Conservation (phyloP, 345 rosid genomes). For the Cardamine occulta region DNA sequence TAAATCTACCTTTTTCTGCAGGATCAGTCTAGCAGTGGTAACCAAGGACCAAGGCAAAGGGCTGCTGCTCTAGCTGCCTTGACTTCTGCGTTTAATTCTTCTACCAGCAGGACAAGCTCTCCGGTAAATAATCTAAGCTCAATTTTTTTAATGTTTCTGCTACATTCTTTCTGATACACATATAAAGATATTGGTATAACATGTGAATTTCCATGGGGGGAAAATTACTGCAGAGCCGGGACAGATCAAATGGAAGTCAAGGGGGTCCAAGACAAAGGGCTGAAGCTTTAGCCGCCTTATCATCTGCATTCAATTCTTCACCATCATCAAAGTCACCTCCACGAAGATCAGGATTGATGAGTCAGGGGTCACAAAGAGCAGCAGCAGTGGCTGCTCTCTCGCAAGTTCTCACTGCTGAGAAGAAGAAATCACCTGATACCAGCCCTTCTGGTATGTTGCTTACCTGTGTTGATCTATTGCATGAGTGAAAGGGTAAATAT, state of each 20-base stretch:
- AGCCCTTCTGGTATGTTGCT: slow-evolving; percentile 54
- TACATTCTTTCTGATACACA: slow-evolving; percentile 9
- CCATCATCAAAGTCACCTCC: slow-evolving; percentile 55
- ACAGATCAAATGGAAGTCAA: slow-evolving; percentile 65
- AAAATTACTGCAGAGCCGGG: slow-evolving; percentile 48
- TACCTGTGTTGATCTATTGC: slow-evolving; percentile 11
- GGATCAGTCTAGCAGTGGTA: slow-evolving; percentile 57
- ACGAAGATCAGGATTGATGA: slow-evolving; percentile 47
- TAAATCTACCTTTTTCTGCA: slow-evolving; percentile 20
- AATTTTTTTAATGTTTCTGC: not conserved
- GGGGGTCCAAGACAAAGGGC: slow-evolving; percentile 83
- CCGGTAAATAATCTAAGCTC: slow-evolving; percentile 51
- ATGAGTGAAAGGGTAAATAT: not conserved
- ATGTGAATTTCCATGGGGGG: not conserved
- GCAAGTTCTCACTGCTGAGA: slow-evolving; percentile 85
- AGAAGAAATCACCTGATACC: slow-evolving; percentile 62
- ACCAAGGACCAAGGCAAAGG: slow-evolving; percentile 90
- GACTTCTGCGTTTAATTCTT: slow-evolving; percentile 77
- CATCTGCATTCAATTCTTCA: slow-evolving; percentile 74
- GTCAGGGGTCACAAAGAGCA: slow-evolving; percentile 85
- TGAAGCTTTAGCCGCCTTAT: slow-evolving; percentile 81
- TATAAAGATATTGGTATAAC: slow-evolving; percentile 8
- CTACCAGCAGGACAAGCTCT: slow-evolving; percentile 56
- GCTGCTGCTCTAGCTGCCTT: slow-evolving; percentile 98
- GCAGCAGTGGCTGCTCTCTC: slow-evolving; percentile 99